These are phyloP conservation scores for Perilla frutescens DNA, from an alignment of 257 asterid genomes.

Conservation along the genomic window DNA sequence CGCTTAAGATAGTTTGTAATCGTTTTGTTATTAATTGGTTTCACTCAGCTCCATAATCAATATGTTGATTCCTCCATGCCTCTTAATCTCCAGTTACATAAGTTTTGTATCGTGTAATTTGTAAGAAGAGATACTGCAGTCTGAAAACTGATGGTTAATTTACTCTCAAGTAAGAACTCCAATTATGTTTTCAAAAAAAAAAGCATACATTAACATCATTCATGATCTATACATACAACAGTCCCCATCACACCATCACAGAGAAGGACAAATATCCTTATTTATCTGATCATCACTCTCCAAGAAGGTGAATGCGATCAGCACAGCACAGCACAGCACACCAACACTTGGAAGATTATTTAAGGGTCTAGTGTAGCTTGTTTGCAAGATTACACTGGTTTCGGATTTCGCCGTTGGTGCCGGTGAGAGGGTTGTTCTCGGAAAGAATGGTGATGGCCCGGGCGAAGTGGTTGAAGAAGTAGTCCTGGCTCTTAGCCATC, in stretches of 20 bases:
- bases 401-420: conserved; percentile 84
- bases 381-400: conserved; percentile 85
- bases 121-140: conserved; percentile 15
- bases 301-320: too few relatives aligned
- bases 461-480: conserved; percentile 74
- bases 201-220: conserved; percentile 20
- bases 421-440: conserved; percentile 93
- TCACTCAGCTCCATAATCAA: conserved; percentile 2
- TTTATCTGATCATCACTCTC: too few relatives aligned
- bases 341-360: too few relatives aligned
- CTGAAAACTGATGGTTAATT: conserved; percentile 28
- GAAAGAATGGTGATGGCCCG: conserved; percentile 79
- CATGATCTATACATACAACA: conserved; percentile 36
- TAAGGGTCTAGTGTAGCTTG: conserved; percentile 54
- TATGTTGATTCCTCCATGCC: background rate
- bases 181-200: background rate
- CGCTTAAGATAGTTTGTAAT: conserved; percentile 31
- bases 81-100: conserved; percentile 10
- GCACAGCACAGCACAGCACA: too few relatives aligned
- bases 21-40: conserved; percentile 7
- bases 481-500: conserved; percentile 88
- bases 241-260: conserved; percentile 28
- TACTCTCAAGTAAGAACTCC: conserved; percentile 12
- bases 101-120: conserved; percentile 20
- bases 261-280: background rate